Evolutionary conservation across 2,329 filamentous ascomycete genomes (phyloP), one percentile per base, ranked within the genome.

Genomic region (Ploettnerulaceae sp.): DNA sequence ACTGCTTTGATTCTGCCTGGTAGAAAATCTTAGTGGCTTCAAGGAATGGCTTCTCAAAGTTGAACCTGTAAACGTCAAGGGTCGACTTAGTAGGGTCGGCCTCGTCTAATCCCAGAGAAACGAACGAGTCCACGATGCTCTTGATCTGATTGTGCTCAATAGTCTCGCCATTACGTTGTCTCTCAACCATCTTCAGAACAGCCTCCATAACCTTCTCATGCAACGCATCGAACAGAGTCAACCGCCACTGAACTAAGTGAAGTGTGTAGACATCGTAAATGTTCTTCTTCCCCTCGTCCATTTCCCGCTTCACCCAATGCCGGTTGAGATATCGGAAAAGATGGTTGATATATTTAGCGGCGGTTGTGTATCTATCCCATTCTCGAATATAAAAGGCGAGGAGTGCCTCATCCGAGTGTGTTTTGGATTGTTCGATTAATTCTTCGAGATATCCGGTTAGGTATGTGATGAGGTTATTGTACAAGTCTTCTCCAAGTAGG

Each of bases 301-400:
- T 95, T 70, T 98, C 93, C 22, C 93, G 79, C 75, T 96, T 98
- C 2, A 98, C 93, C 93, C 94, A 98, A 69, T 98, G 93, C 22
- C 93, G 81, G 64, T 98, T 98, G 20, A 98, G 79, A 64, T 98
- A 98, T 44, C 85, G 76, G 73, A 98, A 98, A 6, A 98, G 73
- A 65, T 98, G 91, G 68, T 98, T 94, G 66, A 96, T 93, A 70
- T 95, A 98, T 68, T 94, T 95, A 49, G 90, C 93, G 1, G 93
- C 91, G 11, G 86, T 88, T 2, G 93, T 98, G 70, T 96, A 98
- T 51, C 93, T 81, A 57, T 85, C 82, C 93, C 93, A 98, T 74
- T 98, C 90, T 63, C 86, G 82, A 66, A 97, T 98, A 67, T 98
- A 98, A 68, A 91, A 97, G 15, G 77, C 76, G 21, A 98, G 77